Evolutionary conservation across 495 filamentous ascomycete genomes (phyloP).

Genomic region (Tuber melanosporum): DNA sequence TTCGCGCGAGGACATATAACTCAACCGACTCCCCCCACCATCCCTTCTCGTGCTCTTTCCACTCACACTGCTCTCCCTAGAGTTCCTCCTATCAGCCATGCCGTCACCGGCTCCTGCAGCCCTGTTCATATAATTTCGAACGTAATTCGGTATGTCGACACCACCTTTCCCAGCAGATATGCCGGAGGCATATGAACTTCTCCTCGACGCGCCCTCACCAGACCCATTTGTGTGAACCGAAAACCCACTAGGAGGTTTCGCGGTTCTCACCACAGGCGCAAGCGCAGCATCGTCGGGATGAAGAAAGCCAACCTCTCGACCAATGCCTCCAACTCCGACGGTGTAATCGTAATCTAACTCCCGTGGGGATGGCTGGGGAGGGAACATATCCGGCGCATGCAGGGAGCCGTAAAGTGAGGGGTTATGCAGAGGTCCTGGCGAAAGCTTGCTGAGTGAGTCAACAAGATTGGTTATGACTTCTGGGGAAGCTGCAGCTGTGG

Average conservation of each 20-base stretch:
- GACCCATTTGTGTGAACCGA: constrained; percentile 60
- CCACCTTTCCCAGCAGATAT: constrained; percentile 48
- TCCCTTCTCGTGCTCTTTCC: constrained; percentile 26
- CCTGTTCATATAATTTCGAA: constrained; percentile 41
- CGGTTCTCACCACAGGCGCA: constrained; percentile 76
- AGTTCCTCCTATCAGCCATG: constrained; percentile 45
- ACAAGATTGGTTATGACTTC: constrained; percentile 93
- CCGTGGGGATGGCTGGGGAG: constrained; percentile 44
- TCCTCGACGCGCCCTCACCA: constrained; percentile 46
- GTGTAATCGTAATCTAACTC: constrained; percentile 44
- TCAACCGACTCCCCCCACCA: constrained; percentile 26
- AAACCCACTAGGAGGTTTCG: constrained; percentile 69
- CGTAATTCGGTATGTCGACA: constrained; percentile 45
- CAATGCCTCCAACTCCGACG: constrained; percentile 53
- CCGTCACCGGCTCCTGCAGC: constrained; percentile 46
- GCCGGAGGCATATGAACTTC: constrained; percentile 46
- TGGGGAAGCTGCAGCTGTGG: constrained; percentile 58
- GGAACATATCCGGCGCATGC: constrained; percentile 46
- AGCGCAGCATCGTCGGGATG: constrained; percentile 69
- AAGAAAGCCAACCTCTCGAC: constrained; percentile 63
- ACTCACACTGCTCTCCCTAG: constrained; percentile 27
- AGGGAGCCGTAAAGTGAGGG: constrained; percentile 39
- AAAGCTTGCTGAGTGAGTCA: constrained; percentile 78
- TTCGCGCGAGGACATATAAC: constrained; percentile 37
- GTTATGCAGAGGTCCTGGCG: constrained; percentile 38